Evolutionary conservation across 306 rosid genomes (phyloP).

Genomic region (Gleditsia sinensis): DNA sequence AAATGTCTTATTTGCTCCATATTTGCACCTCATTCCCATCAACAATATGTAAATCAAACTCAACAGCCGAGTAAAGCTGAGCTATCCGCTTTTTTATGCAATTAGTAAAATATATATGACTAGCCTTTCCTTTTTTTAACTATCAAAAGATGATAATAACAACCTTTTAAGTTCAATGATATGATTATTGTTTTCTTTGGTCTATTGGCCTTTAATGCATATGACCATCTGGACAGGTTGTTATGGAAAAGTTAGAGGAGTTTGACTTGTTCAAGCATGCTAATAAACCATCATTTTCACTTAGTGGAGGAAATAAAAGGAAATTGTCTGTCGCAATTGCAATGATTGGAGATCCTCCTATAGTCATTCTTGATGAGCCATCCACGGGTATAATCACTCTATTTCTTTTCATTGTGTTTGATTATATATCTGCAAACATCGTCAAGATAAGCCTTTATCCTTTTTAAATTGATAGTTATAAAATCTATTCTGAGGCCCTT

Average conservation of each 20-base stretch:
- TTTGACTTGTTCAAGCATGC: constrained; percentile 94
- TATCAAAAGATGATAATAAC: neutral
- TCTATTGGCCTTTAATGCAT: constrained; percentile 29
- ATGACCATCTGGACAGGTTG: constrained; percentile 71
- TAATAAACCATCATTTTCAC: constrained; percentile 83
- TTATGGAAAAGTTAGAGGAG: constrained; percentile 79
- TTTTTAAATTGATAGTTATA: constrained; percentile 12
- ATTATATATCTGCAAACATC: constrained; percentile 19
- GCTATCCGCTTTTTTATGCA: constrained; percentile 20
- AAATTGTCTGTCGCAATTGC: constrained; percentile 95
- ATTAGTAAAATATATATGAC: neutral
- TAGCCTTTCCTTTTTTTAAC: neutral
- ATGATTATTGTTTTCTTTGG: neutral
- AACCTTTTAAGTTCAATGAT: neutral
- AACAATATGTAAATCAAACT: neutral
- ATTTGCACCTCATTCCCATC: neutral
- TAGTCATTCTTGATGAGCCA: constrained; percentile 96
- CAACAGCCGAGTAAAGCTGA: constrained; percentile 8
- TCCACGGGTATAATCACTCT: constrained; percentile 70
- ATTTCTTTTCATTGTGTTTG: neutral
- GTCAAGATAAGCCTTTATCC: constrained; percentile 18
- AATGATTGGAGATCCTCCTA: constrained; percentile 97
- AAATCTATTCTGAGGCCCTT: neutral
- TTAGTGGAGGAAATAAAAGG: constrained; percentile 97
- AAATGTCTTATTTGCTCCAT: neutral